A percentile compares a stretch with the other conserved stretches of the same genome.
Conservation (phyloP, 371 early-diverging fungal species). For the Mucor lusitanicus region DNA sequence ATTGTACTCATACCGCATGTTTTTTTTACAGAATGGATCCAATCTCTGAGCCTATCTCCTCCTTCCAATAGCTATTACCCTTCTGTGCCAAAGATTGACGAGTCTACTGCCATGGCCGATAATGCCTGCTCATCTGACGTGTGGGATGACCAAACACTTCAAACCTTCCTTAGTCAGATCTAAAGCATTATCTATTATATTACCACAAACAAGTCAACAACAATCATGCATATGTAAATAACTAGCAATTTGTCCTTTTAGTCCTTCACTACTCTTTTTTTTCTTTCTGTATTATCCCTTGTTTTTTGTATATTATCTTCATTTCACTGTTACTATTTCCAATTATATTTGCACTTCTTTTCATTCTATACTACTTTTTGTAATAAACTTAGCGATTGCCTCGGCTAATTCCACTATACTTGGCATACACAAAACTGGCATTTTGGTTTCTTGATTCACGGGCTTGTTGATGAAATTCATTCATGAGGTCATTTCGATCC, state of each 20-base stretch:
- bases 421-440: background rate
- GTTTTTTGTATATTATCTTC: background rate
- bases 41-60: background rate
- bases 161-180: constrained; percentile 17
- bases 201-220: background rate
- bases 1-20: background rate
- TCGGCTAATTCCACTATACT: background rate
- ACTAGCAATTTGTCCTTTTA: background rate
- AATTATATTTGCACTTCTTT: background rate
- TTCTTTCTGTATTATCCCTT: background rate
- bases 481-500: background rate
- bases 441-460: background rate
- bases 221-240: constrained; percentile 5
- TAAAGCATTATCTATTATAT: background rate
- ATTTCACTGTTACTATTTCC: background rate
- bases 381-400: background rate
- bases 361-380: background rate
- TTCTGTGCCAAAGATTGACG: constrained; percentile 1
- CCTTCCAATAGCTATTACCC: background rate
- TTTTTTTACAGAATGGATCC: background rate
- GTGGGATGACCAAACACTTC: constrained; percentile 22
- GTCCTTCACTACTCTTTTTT: background rate
- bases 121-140: background rate
- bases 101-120: background rate
- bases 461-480: background rate